Percentiles rank a stretch among this genome's conserved stretches.
phyloP scores from a whole-genome alignment of 768 basidiomycete species.

The Leccinum obscurum region DNA sequence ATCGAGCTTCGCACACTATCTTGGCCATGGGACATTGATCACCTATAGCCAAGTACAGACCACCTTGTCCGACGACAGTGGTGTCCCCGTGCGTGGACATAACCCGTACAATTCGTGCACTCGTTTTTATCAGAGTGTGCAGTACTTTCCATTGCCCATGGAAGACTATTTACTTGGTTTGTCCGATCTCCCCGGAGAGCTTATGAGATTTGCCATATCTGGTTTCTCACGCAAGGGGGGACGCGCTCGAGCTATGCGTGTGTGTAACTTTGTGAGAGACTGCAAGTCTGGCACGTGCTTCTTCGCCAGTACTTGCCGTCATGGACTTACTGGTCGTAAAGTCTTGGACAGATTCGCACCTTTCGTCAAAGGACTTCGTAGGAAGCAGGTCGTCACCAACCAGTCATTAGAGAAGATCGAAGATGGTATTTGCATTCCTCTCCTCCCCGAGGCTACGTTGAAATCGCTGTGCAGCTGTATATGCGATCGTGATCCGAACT shows the following conservation, averaged over 20 bases:
- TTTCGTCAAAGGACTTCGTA: constrained; percentile 68
- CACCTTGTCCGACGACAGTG: constrained; percentile 59
- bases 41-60: constrained; percentile 66
- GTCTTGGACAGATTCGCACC: constrained; percentile 81
- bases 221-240: constrained; percentile 69
- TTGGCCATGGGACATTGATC: constrained; percentile 68
- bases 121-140: constrained; percentile 9
- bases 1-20: constrained; percentile 83
- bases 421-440: constrained; percentile 55
- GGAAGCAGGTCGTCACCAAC: constrained; percentile 85
- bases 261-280: constrained; percentile 69
- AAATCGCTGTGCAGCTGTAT: constrained; percentile 51
- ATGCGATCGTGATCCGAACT: constrained; percentile 67
- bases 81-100: constrained; percentile 55
- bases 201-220: constrained; percentile 94
- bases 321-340: constrained; percentile 25
- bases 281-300: constrained; percentile 64
- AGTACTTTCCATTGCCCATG: constrained; percentile 77
- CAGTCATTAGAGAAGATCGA: constrained; percentile 96
- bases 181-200: constrained; percentile 93
- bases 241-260: constrained; percentile 56
- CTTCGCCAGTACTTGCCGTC: neutral
- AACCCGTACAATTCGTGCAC: constrained; percentile 5
- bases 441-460: constrained; percentile 1
- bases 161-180: constrained; percentile 92